Conservation (phyloP, 2,329 filamentous ascomycete species). For the Chlorencoelia australis region DNA sequence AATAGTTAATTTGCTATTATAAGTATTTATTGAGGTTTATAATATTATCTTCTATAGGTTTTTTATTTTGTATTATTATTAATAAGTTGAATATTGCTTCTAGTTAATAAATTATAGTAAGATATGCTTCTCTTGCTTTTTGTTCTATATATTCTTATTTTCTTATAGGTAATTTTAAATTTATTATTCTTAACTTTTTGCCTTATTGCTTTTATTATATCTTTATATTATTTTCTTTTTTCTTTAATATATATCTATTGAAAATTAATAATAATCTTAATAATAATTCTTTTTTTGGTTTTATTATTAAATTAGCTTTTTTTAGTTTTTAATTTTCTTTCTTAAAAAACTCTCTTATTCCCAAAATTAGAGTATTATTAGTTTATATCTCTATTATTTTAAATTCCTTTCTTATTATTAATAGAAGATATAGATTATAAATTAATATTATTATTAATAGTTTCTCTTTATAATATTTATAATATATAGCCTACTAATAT, state of each 20-base stretch:
- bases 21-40: neutral
- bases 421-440: neutral
- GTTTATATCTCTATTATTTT: constrained; percentile 1
- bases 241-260: neutral
- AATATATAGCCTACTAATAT: too few species aligned
- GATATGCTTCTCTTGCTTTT: too few species aligned
- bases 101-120: too few species aligned
- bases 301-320: neutral
- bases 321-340: too few species aligned
- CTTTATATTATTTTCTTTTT: neutral
- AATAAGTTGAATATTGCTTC: too few species aligned
- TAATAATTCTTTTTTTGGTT: neutral
- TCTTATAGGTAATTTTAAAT: neutral
- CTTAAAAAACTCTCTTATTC: too few species aligned
- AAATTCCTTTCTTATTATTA: neutral
- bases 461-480: neutral
- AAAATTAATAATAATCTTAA: neutral
- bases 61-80: neutral
- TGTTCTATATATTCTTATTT: too few species aligned
- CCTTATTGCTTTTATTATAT: neutral
- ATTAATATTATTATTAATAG: neutral
- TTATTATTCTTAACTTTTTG: neutral
- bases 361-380: constrained; percentile 1
- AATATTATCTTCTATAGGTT: neutral
- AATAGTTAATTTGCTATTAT: neutral